Base-by-base conservation (phyloP, 2,329 filamentous ascomycete species). In the Septoria linicola region DNA sequence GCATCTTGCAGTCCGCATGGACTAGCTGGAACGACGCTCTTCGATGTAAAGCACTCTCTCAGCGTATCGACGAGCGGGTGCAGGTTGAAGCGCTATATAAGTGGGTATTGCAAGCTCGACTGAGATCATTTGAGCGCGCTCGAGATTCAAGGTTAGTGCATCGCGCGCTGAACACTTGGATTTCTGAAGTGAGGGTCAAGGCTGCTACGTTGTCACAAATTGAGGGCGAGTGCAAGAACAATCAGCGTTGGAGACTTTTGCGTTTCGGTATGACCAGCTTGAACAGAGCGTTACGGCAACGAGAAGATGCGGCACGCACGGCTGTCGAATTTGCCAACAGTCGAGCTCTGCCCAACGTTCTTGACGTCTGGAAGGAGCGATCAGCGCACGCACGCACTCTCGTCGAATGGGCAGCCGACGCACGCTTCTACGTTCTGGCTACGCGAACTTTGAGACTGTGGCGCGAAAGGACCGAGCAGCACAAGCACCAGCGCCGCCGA, bases 1-100 rank as follows among this genome's bases (percentile, higher is more conserved):
- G 80, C 39, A 64, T 84, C 21, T 61, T 83, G 42, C 76, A 75
- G 42, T 81, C 81, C 63, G 73, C 79, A 3, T 82, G 79, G 72
- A 82, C 76, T 1, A 70, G 72, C 8, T 86, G 83, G 83, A 85
- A 84, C 56, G 80, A 85, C 59, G 70, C 71, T 13, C 71, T 84
- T 13, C 79, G 82, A 14, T 76, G 73, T 54, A 72, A 76, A 58
- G 75, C 76, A 13, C 66, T 85, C 1, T 69, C 68, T 41, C 69
- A 73, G 16, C 76, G 74, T 11, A 79, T 83, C 41, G 73, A 83
- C 55, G 76, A 80, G 55, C 76, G 82, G 3, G 58, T 83, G 34
- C 69, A 80, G 35, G 68, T 79, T 23, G 76, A 84, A 60, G 67
- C 72, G 5, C 70, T 85, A 54, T 83, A 83, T 65, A 81, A 75